Conservation (phyloP, 2,329 filamentous ascomycete species). For the Colletotrichum agaves region DNA sequence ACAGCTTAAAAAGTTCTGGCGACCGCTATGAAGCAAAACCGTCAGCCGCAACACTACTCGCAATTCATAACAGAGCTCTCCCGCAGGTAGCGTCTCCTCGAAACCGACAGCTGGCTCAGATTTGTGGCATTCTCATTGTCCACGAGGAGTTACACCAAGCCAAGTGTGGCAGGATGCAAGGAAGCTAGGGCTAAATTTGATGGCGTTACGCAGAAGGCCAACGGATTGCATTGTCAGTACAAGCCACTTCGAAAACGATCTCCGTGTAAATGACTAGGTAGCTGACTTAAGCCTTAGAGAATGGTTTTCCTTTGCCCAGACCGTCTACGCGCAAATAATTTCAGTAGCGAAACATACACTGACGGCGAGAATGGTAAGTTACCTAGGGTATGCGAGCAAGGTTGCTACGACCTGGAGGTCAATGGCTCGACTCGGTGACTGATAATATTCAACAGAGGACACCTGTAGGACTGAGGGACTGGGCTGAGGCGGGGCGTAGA, state of each 20-base stretch:
- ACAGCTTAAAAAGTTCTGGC: neutral
- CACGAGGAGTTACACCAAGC: neutral
- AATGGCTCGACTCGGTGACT: too few relatives aligned
- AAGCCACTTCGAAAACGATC: neutral
- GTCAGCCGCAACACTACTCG: slow-evolving; percentile 7
- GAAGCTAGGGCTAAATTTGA: slow-evolving; percentile 8
- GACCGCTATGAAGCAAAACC: neutral
- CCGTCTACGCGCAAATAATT: neutral
- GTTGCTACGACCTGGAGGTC: too few relatives aligned
- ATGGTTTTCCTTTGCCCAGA: neutral
- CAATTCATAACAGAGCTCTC: neutral
- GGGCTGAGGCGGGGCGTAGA: too few relatives aligned
- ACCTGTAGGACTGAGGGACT: too few relatives aligned
- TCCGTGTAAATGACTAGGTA: neutral
- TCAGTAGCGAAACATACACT: neutral
- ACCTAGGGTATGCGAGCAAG: too few relatives aligned
- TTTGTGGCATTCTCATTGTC: neutral
- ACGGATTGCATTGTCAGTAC: neutral
- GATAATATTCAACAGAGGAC: too few relatives aligned
- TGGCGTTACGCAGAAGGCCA: neutral
- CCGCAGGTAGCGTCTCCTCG: neutral
- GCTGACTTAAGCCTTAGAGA: neutral
- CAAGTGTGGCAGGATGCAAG: neutral
- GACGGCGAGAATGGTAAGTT: too few relatives aligned
- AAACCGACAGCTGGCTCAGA: neutral